A percentile compares a stretch with the other conserved stretches of the same genome.
phyloP scores from a whole-genome alignment of 2,329 filamentous ascomycete species.

The Fusarium liriodendri region DNA sequence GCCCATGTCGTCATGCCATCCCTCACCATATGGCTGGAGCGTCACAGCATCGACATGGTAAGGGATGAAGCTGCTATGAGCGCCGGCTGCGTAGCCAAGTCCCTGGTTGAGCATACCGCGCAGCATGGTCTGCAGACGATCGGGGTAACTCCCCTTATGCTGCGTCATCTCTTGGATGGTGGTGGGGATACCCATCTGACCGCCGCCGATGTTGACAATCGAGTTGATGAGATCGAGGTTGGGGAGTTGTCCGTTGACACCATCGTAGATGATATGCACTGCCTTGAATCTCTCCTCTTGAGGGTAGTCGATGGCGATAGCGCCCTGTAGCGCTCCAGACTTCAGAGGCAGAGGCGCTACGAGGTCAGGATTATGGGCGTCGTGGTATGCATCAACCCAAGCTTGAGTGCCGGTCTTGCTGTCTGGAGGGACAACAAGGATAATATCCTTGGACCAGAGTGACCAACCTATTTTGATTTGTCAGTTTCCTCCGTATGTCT shows the following conservation, averaged over 20 bases:
- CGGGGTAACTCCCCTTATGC: conserved; percentile 80
- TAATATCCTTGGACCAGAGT: conserved; percentile 98
- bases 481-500: conserved; percentile 25
- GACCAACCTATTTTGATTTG: conserved; percentile 78
- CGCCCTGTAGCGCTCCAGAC: conserved; percentile 92
- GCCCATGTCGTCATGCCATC: conserved; percentile 98
- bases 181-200: conserved; percentile 90
- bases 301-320: conserved; percentile 92
- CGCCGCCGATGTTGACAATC: conserved; percentile 84
- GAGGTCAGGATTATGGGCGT: conserved; percentile 78
- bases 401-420: conserved; percentile 92
- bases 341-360: conserved; percentile 87
- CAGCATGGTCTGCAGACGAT: conserved; percentile 88
- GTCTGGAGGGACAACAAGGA: conserved; percentile 89
- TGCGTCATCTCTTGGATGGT: conserved; percentile 91
- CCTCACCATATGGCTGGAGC: conserved; percentile 86
- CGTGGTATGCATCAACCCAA: conserved; percentile 98
- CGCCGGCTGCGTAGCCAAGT: conserved; percentile 86
- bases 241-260: conserved; percentile 93
- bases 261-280: conserved; percentile 93
- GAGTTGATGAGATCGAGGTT: conserved; percentile 98
- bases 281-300: conserved; percentile 87
- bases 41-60: conserved; percentile 98
- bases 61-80: conserved; percentile 95
- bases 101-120: conserved; percentile 94